These are phyloP conservation scores for Cercospora sesami DNA, from an alignment of 2,329 filamentous ascomycete species.

Conservation along the genomic window DNA sequence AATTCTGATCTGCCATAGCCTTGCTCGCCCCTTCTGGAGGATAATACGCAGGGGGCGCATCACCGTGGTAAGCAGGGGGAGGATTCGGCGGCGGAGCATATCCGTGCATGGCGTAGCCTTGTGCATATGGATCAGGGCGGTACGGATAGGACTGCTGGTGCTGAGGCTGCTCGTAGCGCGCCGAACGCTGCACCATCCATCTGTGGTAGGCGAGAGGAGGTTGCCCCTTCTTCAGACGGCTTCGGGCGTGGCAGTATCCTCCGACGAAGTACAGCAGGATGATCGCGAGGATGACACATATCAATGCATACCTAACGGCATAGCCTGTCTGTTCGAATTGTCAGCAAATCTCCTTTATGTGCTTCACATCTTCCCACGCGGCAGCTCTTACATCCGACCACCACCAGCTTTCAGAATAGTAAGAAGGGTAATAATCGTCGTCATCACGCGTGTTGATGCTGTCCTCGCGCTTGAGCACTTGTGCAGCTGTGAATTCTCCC, in stretches of 20 bases:
- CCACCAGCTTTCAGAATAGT: slow-evolving; percentile 12
- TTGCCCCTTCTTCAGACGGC: slow-evolving; percentile 64
- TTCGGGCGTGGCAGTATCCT: slow-evolving; percentile 69
- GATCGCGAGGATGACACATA: slow-evolving; percentile 61
- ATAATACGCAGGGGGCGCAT: slow-evolving; percentile 40
- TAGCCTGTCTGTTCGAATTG: slow-evolving; percentile 37
- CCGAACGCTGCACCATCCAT: slow-evolving; percentile 37
- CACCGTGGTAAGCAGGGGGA: slow-evolving; percentile 40
- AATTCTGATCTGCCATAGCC: slow-evolving; percentile 39
- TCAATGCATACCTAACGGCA: slow-evolving; percentile 70
- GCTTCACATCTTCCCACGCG: background rate
- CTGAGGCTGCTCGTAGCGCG: slow-evolving; percentile 20
- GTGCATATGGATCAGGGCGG: slow-evolving; percentile 23
- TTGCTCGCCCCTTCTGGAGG: slow-evolving; percentile 40
- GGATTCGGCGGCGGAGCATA: slow-evolving; percentile 34
- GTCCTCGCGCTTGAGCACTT: background rate
- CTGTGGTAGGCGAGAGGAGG: slow-evolving; percentile 69
- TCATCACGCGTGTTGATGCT: background rate
- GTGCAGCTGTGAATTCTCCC: background rate
- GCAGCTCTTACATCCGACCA: slow-evolving; percentile 14
- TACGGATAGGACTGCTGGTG: slow-evolving; percentile 22
- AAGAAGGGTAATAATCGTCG: background rate
- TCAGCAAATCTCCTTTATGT: background rate
- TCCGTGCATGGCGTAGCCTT: slow-evolving; percentile 29
- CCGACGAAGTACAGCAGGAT: slow-evolving; percentile 64